These are phyloP conservation scores for Apiospora marii DNA, from an alignment of 2,329 filamentous ascomycete species.

Conservation along the genomic window DNA sequence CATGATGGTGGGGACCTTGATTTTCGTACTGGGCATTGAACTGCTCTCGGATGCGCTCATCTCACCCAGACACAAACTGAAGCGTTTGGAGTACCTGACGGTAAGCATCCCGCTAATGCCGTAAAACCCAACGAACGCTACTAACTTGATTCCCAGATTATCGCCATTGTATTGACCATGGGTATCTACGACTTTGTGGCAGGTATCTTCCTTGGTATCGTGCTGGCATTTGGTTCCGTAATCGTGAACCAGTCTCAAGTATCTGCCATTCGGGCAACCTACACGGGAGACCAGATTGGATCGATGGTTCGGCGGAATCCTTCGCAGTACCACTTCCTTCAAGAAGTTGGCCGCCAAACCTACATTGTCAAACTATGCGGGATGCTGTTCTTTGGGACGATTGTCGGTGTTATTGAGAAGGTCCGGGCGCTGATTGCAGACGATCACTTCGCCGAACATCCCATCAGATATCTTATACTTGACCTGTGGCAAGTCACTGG, in stretches of 20 bases:
- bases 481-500: slow-evolving; percentile 91
- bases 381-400: slow-evolving; percentile 98
- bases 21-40: slow-evolving; percentile 94
- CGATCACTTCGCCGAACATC: slow-evolving; percentile 76
- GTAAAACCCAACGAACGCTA: background rate
- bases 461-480: slow-evolving; percentile 88
- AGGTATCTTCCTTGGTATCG: slow-evolving; percentile 90
- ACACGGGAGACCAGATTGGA: slow-evolving; percentile 85
- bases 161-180: slow-evolving; percentile 94
- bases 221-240: slow-evolving; percentile 89
- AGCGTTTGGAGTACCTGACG: slow-evolving; percentile 87
- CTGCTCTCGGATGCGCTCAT: slow-evolving; percentile 88
- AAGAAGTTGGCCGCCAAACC: slow-evolving; percentile 86
- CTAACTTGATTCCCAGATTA: slow-evolving; percentile 58
- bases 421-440: slow-evolving; percentile 85
- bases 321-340: slow-evolving; percentile 85
- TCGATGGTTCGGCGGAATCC: slow-evolving; percentile 93
- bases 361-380: slow-evolving; percentile 91
- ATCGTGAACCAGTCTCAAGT: slow-evolving; percentile 91
- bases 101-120: slow-evolving; percentile 51
- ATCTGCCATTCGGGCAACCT: slow-evolving; percentile 88
- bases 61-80: slow-evolving; percentile 87
- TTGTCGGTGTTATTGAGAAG: slow-evolving; percentile 91
- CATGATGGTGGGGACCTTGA: slow-evolving; percentile 94
- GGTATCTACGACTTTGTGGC: slow-evolving; percentile 96